Evolutionary conservation across 176 grass and related monocot species (phyloP).

Genomic region (Ananas comosus): DNA sequence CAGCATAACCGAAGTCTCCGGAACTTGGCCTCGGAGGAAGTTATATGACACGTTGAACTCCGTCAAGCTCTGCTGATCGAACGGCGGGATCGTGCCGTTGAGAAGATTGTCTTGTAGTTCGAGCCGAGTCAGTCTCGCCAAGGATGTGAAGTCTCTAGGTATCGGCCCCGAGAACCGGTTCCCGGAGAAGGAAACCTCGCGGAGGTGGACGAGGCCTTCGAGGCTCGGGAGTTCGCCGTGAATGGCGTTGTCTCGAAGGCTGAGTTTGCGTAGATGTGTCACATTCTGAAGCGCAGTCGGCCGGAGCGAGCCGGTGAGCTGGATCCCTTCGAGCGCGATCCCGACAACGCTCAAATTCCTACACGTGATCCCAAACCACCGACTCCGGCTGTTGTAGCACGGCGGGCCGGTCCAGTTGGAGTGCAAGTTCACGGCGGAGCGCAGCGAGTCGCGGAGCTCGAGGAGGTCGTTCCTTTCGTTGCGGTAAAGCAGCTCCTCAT

Average conservation of each 20-base stretch:
- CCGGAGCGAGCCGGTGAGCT: constrained; percentile 56
- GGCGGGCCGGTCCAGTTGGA: constrained; percentile 93
- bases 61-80: constrained; percentile 37
- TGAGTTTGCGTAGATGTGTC: constrained; percentile 31
- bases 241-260: constrained; percentile 66
- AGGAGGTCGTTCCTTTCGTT: constrained; percentile 60
- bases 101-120: constrained; percentile 90
- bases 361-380: constrained; percentile 70
- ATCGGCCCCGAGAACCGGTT: constrained; percentile 87
- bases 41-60: constrained; percentile 88
- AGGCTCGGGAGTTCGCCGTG: constrained; percentile 58
- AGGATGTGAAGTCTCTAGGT: constrained; percentile 25
- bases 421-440: constrained; percentile 62
- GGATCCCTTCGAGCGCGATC: constrained; percentile 44
- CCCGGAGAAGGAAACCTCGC: constrained; percentile 49
- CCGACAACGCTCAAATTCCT: constrained; percentile 47
- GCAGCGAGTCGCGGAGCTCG: constrained; percentile 61
- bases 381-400: constrained; percentile 50
- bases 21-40: constrained; percentile 69
- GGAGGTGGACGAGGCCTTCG: constrained; percentile 33
- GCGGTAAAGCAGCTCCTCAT: constrained; percentile 31
- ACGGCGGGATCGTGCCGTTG: constrained; percentile 54
- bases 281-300: constrained; percentile 25
- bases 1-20: constrained; percentile 32
- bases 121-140: constrained; percentile 30